Conservation (phyloP, 306 rosid species). For the Medicago truncatula region MtrunA17r5.0-ANR NC_053048.1:7414001-7414500, state of each 20-base stretch:
- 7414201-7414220: constrained; percentile 91
- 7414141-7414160: constrained; percentile 96
- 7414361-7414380: neutral
- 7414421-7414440: neutral
- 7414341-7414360: neutral
- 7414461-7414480: neutral
- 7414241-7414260: neutral
- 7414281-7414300: too few relatives aligned
- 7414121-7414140: constrained; percentile 80
- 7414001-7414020: neutral
- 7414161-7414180: constrained; percentile 94
- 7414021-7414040: neutral
- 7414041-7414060: constrained; percentile 51
- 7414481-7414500: constrained; percentile 69
- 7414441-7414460: constrained; percentile 16
- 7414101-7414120: constrained; percentile 96
- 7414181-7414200: constrained; percentile 92
- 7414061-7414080: constrained; percentile 79
- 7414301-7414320: neutral
- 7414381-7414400: neutral
- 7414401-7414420: constrained; percentile 14
- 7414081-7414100: constrained; percentile 89
- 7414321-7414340: neutral
- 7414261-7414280: constrained; percentile 7
- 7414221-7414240: neutral